phyloP scores from a whole-genome alignment of 1,139 yeast genomes.

The Wickerhamiella infanticola region DNA sequence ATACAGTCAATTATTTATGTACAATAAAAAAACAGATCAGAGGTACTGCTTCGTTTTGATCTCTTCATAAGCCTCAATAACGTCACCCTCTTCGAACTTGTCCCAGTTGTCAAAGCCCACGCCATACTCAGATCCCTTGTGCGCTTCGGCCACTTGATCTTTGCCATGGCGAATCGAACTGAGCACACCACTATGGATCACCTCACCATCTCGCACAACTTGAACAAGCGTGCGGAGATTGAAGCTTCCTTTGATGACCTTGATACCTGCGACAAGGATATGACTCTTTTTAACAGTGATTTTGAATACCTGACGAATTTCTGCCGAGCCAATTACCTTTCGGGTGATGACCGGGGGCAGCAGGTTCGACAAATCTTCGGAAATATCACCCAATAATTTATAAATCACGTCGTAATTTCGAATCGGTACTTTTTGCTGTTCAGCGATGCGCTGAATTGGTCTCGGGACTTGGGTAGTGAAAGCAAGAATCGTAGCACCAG shows the following conservation, averaged over 20 bases:
- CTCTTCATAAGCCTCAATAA: conserved; percentile 59
- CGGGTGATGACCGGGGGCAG: conserved; percentile 56
- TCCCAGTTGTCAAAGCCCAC: conserved; percentile 57
- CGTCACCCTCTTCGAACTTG: conserved; percentile 59
- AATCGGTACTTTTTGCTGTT: conserved; percentile 41
- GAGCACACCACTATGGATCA: conserved; percentile 51
- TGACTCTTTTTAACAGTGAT: conserved; percentile 38
- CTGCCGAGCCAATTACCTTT: conserved; percentile 53
- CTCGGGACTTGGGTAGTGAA: conserved; percentile 64
- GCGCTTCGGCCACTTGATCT: conserved; percentile 62
- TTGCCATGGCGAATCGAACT: conserved; percentile 69
- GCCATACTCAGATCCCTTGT: conserved; percentile 87
- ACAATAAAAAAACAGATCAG: conserved; percentile 21
- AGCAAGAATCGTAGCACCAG: conserved; percentile 58
- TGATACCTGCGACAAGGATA: conserved; percentile 72
- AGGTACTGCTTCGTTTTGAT: conserved; percentile 52
- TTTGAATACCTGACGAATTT: conserved; percentile 55
- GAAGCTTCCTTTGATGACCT: conserved; percentile 56
- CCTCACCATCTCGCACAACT: conserved; percentile 39
- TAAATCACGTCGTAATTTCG: conserved; percentile 68
- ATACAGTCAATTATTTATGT: conserved; percentile 1
- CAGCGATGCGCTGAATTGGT: conserved; percentile 47
- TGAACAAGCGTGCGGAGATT: conserved; percentile 45
- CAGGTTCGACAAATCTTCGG: conserved; percentile 42
- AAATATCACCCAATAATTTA: conserved; percentile 72